Percentiles rank a stretch among this genome's conserved stretches.
phyloP scores from a whole-genome alignment of 2,329 filamentous ascomycete genomes.

The Phialocephala subalpina region DNA sequence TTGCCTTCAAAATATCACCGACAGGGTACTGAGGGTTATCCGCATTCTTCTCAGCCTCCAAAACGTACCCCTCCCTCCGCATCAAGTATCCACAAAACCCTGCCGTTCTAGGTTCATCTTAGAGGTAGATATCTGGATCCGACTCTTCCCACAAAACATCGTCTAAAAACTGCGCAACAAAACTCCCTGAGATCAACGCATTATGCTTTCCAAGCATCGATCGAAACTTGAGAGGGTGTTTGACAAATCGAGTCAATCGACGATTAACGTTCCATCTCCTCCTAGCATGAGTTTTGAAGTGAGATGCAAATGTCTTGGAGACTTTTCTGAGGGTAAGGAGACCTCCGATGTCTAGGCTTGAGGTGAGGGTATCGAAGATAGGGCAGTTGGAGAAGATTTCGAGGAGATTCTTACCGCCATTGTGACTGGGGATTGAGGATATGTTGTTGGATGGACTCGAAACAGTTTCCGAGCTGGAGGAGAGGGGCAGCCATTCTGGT shows the following conservation, averaged over 20 bases:
- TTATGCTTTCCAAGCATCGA: slow-evolving; percentile 16
- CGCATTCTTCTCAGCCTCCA: not conserved
- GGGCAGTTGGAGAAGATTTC: slow-evolving; percentile 4
- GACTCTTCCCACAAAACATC: slow-evolving; percentile 23
- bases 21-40: not conserved
- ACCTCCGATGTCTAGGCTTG: slow-evolving; percentile 7
- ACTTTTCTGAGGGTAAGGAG: not conserved
- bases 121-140: slow-evolving; percentile 24
- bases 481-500: not conserved
- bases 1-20: slow-evolving; percentile 2
- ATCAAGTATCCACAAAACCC: not conserved
- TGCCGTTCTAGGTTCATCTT: not conserved
- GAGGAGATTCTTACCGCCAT: not conserved
- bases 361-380: not conserved
- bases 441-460: too few relatives aligned
- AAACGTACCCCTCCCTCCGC: slow-evolving; percentile 1
- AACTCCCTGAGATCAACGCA: slow-evolving; percentile 11
- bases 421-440: slow-evolving; percentile 1
- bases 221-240: slow-evolving; percentile 13
- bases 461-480: too few relatives aligned
- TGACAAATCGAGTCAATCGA: slow-evolving; percentile 20
- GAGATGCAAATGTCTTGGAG: not conserved
- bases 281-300: not conserved
- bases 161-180: slow-evolving; percentile 18
- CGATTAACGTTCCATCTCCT: slow-evolving; percentile 20